Evolutionary conservation across 2,329 filamentous ascomycete species (phyloP).

Genomic region (Botrytis porri): DNA sequence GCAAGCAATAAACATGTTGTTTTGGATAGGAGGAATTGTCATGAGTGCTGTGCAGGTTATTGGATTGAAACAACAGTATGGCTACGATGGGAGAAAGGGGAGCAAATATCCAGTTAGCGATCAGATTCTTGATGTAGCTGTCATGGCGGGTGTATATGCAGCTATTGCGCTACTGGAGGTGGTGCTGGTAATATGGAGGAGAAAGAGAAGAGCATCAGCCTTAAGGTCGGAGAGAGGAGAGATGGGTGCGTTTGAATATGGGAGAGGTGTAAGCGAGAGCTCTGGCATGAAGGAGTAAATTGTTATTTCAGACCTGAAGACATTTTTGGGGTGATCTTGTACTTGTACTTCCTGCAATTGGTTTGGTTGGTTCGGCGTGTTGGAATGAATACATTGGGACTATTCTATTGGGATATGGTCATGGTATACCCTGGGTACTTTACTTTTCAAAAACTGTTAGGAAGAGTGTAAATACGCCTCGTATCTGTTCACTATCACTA

Average conservation of each 20-base stretch:
- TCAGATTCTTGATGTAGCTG: slow-evolving; percentile 38
- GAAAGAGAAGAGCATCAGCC: slow-evolving; percentile 17
- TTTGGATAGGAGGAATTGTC: slow-evolving; percentile 37
- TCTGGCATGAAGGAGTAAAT: slow-evolving; percentile 3
- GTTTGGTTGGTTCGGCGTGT: background rate
- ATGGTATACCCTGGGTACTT: slow-evolving; percentile 5
- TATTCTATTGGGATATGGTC: slow-evolving; percentile 2
- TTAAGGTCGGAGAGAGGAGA: slow-evolving; percentile 13
- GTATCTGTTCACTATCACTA: background rate
- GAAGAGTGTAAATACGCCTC: background rate
- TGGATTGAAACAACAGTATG: slow-evolving; percentile 35
- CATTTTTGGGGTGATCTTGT: background rate
- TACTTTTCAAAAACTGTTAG: background rate
- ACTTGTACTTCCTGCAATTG: background rate
- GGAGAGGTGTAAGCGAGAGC: slow-evolving; percentile 1
- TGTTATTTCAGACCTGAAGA: background rate
- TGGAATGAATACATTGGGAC: background rate
- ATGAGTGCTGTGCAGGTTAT: slow-evolving; percentile 36
- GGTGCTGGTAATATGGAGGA: slow-evolving; percentile 28
- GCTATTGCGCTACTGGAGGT: slow-evolving; percentile 35
- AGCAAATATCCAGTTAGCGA: slow-evolving; percentile 38
- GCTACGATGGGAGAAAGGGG: slow-evolving; percentile 31
- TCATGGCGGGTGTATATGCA: slow-evolving; percentile 39
- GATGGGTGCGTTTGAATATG: background rate
- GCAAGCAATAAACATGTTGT: slow-evolving; percentile 31